Conservation (phyloP, 495 filamentous ascomycete genomes). For the Xylaria longipes region DNA sequence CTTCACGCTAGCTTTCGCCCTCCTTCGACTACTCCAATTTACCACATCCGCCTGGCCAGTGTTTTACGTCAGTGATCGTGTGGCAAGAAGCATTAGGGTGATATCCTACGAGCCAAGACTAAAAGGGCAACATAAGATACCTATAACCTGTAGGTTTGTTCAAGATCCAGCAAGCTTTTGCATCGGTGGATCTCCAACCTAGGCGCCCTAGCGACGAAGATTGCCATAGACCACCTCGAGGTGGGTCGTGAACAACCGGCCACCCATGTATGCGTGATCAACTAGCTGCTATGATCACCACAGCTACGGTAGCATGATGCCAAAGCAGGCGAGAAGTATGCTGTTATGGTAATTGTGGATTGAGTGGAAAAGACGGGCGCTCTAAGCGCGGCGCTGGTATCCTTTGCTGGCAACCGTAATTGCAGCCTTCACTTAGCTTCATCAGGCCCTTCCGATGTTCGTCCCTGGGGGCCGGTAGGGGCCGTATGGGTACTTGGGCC, state of each 20-base stretch:
- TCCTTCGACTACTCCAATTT: slow-evolving; percentile 37
- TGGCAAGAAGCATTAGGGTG: slow-evolving; percentile 34
- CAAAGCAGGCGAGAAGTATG: slow-evolving; percentile 13
- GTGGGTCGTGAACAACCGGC: neutral
- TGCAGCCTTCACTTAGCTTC: slow-evolving; percentile 42
- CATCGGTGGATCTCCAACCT: slow-evolving; percentile 25
- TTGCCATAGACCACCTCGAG: slow-evolving; percentile 22
- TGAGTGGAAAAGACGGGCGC: slow-evolving; percentile 39
- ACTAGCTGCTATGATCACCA: slow-evolving; percentile 12
- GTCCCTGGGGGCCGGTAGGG: slow-evolving; percentile 38
- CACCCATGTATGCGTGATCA: slow-evolving; percentile 8
- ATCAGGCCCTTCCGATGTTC: slow-evolving; percentile 41
- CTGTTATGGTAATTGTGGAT: slow-evolving; percentile 31
- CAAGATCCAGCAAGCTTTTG: slow-evolving; percentile 36
- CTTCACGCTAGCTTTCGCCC: slow-evolving; percentile 24
- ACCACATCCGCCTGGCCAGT: slow-evolving; percentile 32
- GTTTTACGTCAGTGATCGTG: slow-evolving; percentile 32
- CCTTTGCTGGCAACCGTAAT: slow-evolving; percentile 29
- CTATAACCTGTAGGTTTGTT: slow-evolving; percentile 38
- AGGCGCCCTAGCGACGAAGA: slow-evolving; percentile 30
- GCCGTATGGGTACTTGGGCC: slow-evolving; percentile 34
- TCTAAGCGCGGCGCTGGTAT: slow-evolving; percentile 39
- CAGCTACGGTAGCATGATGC: slow-evolving; percentile 11
- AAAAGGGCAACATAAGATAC: slow-evolving; percentile 36
- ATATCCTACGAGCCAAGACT: slow-evolving; percentile 44